Percentiles rank a stretch among this genome's conserved stretches.
phyloP scores from a whole-genome alignment of 2,329 filamentous ascomycete species.

The Trichothecium sympodiale region DNA sequence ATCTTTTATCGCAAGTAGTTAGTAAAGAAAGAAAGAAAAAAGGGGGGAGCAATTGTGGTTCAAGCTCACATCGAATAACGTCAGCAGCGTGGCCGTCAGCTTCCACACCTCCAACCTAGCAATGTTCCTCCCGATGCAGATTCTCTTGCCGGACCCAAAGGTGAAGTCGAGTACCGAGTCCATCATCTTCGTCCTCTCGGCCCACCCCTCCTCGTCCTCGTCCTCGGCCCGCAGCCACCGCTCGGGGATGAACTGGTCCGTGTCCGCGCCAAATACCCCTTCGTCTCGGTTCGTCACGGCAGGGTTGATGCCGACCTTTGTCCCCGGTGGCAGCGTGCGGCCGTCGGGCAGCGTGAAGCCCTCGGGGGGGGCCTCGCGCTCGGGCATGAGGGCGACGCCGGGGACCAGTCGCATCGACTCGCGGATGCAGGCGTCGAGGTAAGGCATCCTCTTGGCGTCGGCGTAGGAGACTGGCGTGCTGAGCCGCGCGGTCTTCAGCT shows the following conservation, averaged over 20 bases:
- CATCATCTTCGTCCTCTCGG: slow-evolving; percentile 52
- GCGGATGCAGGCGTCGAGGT: slow-evolving; percentile 68
- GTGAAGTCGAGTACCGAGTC: slow-evolving; percentile 13
- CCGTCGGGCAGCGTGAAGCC: slow-evolving; percentile 52
- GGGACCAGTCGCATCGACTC: slow-evolving; percentile 70
- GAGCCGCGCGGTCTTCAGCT: slow-evolving; percentile 48
- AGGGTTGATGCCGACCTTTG: slow-evolving; percentile 62
- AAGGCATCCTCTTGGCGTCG: slow-evolving; percentile 53
- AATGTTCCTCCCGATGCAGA: slow-evolving; percentile 22
- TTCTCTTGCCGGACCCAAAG: slow-evolving; percentile 21
- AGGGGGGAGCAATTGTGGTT: too few relatives aligned
- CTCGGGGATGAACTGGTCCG: slow-evolving; percentile 56
- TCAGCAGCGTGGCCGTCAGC: slow-evolving; percentile 26
- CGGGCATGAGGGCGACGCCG: slow-evolving; percentile 59
- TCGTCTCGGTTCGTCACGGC: slow-evolving; percentile 63
- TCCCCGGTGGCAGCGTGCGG: slow-evolving; percentile 52
- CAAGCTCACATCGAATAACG: too few relatives aligned
- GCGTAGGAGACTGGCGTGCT: slow-evolving; percentile 53
- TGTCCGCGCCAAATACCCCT: slow-evolving; percentile 58
- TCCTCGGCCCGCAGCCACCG: slow-evolving; percentile 44
- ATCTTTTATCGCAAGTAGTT: too few relatives aligned
- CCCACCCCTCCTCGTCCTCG: slow-evolving; percentile 25
- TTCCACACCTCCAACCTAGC: slow-evolving; percentile 22
- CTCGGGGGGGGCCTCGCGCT: slow-evolving; percentile 57
- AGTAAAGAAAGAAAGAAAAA: too few relatives aligned